Conservation (phyloP, 2,329 filamentous ascomycete genomes). For the Xylaria multiplex region DNA sequence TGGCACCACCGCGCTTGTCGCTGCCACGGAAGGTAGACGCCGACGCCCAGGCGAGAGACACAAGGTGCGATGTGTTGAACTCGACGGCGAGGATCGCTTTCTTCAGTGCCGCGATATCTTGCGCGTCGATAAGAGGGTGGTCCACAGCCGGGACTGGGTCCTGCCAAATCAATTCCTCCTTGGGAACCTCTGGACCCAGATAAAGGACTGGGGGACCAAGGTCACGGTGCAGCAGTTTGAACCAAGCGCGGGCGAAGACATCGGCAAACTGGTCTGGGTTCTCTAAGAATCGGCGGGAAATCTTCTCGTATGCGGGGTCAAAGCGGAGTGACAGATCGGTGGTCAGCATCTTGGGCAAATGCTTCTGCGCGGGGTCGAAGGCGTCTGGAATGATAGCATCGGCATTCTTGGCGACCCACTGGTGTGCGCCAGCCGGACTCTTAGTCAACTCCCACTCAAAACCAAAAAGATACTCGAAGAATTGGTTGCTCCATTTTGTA, state of each 20-base stretch:
- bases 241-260: constrained; percentile 79
- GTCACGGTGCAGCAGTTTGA: constrained; percentile 85
- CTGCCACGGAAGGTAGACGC: constrained; percentile 77
- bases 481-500: constrained; percentile 79
- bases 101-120: constrained; percentile 74
- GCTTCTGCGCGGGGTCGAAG: constrained; percentile 76
- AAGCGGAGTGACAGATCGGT: constrained; percentile 77
- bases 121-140: constrained; percentile 68
- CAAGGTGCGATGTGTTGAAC: constrained; percentile 68
- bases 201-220: constrained; percentile 77
- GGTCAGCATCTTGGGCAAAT: constrained; percentile 79
- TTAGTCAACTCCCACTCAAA: constrained; percentile 82
- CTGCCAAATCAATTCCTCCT: constrained; percentile 77
- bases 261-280: constrained; percentile 75
- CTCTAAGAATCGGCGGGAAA: constrained; percentile 74
- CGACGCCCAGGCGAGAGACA: constrained; percentile 74
- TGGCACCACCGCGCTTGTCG: constrained; percentile 86
- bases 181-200: constrained; percentile 78
- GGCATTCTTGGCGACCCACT: constrained; percentile 78
- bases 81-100: constrained; percentile 72
- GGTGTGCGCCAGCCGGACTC: constrained; percentile 79
- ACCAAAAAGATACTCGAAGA: constrained; percentile 79
- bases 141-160: constrained; percentile 73
- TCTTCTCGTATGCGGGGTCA: constrained; percentile 79
- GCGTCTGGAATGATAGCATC: constrained; percentile 76